These are phyloP conservation scores for Coffea canephora DNA, from an alignment of 257 asterid genomes.

Conservation along the genomic window DNA sequence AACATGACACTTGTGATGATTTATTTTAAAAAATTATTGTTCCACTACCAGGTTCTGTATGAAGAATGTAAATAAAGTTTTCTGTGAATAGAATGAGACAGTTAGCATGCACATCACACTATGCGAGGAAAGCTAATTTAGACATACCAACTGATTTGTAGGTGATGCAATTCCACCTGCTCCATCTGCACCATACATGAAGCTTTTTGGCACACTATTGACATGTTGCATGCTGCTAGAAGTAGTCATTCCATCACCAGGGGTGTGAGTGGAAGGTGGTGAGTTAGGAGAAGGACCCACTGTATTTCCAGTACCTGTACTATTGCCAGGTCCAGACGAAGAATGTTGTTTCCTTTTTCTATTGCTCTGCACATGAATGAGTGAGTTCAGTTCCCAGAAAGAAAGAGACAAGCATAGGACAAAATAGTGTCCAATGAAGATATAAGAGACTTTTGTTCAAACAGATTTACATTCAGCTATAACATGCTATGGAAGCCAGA, in stretches of 20 bases:
- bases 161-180: constrained; percentile 91
- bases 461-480: not conserved
- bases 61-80: no score
- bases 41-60: not conserved
- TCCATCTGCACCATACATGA: constrained; percentile 82
- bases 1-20: not conserved
- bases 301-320: constrained; percentile 49
- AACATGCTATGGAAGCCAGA: not conserved
- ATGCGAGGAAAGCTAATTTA: constrained; percentile 2
- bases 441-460: not conserved
- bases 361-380: constrained; percentile 51
- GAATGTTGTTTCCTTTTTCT: constrained; percentile 91
- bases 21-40: not conserved
- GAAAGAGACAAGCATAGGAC: not conserved
- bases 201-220: constrained; percentile 64
- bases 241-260: constrained; percentile 85
- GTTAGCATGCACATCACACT: not conserved
- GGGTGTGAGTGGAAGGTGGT: constrained; percentile 92
- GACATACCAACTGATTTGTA: constrained; percentile 80
- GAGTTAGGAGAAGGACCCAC: constrained; percentile 52
- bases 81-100: not conserved
- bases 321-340: constrained; percentile 80
- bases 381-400: not conserved
- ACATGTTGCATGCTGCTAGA: constrained; percentile 83
- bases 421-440: not conserved